Conservation (phyloP, 2,329 filamentous ascomycete genomes). For the Cytospora piceae region DNA sequence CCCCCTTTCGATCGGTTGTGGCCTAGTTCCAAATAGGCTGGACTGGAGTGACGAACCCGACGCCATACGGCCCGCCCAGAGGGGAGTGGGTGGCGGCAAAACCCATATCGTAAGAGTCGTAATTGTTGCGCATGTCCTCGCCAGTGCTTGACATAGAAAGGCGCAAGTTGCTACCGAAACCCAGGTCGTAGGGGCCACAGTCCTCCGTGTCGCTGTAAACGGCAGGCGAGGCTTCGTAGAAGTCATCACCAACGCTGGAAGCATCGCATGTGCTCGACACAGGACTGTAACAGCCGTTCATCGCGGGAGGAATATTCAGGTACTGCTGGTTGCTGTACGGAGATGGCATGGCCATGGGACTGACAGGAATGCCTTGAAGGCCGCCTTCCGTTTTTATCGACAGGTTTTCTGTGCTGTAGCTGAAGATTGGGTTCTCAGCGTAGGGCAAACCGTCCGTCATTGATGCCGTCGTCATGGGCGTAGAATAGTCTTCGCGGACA, state of each 20-base stretch:
- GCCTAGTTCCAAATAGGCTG: constrained; percentile 64
- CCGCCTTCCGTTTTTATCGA: constrained; percentile 57
- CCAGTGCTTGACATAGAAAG: constrained; percentile 46
- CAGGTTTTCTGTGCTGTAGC: constrained; percentile 66
- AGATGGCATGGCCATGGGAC: constrained; percentile 60
- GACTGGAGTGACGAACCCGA: constrained; percentile 67
- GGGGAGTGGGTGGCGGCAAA: constrained; percentile 51
- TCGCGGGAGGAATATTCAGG: constrained; percentile 65
- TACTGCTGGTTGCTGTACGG: constrained; percentile 60
- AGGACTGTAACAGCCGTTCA: constrained; percentile 63
- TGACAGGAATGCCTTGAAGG: constrained; percentile 52
- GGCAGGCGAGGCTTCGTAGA: constrained; percentile 50
- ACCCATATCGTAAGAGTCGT: constrained; percentile 32
- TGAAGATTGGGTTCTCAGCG: constrained; percentile 59
- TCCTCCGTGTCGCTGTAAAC: constrained; percentile 67
- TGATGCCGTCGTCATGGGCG: constrained; percentile 44
- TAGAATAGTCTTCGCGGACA: constrained; percentile 40
- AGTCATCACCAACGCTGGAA: constrained; percentile 44
- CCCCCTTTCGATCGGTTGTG: constrained; percentile 43
- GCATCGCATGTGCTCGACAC: constrained; percentile 60
- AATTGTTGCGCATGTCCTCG: constrained; percentile 16
- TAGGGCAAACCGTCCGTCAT: constrained; percentile 49
- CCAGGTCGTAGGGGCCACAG: constrained; percentile 54
- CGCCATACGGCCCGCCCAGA: constrained; percentile 52
- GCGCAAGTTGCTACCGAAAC: constrained; percentile 50